Conservation (phyloP, 768 basidiomycete species). For the Scleroderma citrinum region DNA sequence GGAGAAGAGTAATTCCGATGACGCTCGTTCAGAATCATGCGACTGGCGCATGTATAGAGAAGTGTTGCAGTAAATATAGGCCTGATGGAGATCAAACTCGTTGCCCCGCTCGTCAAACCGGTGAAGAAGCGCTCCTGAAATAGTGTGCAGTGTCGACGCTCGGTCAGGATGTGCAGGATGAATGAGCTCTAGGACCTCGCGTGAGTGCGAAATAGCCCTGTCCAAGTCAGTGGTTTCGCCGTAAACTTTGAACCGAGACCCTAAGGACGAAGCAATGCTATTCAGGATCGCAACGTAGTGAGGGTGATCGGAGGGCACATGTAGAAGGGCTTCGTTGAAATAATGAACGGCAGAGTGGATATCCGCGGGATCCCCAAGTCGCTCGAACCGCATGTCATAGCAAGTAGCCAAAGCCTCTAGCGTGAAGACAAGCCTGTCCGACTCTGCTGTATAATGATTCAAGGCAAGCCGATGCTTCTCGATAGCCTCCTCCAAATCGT, state of each 20-base stretch:
- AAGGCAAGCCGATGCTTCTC: constrained; percentile 19
- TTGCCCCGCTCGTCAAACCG: constrained; percentile 20
- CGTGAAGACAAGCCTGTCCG: constrained; percentile 10
- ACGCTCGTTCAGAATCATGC: constrained; percentile 10
- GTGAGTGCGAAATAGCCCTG: constrained; percentile 20
- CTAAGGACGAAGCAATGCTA: constrained; percentile 12
- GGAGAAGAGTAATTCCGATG: constrained; percentile 16
- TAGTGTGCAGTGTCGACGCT: constrained; percentile 8
- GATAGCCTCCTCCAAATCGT: constrained; percentile 24
- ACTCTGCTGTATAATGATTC: constrained; percentile 10
- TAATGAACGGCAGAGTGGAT: constrained; percentile 20
- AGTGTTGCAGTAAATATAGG: constrained; percentile 13
- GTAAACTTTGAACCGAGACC: constrained; percentile 11
- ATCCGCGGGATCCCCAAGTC: constrained; percentile 15
- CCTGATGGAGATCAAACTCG: constrained; percentile 24
- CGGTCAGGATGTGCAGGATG: constrained; percentile 11
- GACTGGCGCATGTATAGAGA: constrained; percentile 1
- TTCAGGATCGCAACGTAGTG: constrained; percentile 11
- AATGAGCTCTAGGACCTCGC: constrained; percentile 18
- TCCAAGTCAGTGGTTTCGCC: constrained; percentile 18
- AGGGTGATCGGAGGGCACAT: constrained; percentile 12
- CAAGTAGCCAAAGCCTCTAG: constrained; percentile 19
- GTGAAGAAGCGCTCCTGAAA: constrained; percentile 17
- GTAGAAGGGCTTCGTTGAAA: constrained; percentile 21
- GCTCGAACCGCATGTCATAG: constrained; percentile 21